Base-by-base conservation (phyloP, 2,329 filamentous ascomycete species). In the Fusarium sp. region DNA sequence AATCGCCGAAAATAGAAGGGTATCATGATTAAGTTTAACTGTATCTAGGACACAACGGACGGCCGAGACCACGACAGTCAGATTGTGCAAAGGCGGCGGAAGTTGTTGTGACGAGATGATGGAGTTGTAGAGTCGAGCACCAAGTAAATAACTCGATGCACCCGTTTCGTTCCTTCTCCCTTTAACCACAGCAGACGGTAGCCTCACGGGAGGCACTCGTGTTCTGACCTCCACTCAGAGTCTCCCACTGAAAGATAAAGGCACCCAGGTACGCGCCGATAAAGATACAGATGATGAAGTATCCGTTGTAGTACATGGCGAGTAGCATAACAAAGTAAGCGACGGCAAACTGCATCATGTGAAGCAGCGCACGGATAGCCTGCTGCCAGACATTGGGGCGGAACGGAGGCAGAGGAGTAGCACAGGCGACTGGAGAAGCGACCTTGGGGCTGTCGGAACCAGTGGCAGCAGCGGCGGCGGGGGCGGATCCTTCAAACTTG, bases 201-300 rank as follows among this genome's bases (percentile, higher is more conserved):
- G 82, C 78, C 68, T 85, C 83, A 11, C 79, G 78, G 16, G 81
- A 73, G 7, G 82, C 83, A 40, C 80, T 83, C 4, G 82, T 84
- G 33, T 80, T 75, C 6, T 74, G 68, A 16, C 74, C 70, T 5
- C 52, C 70, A 9, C 78, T 71, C 18, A 90, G 77, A 0, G 81
- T 84, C 80, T 93, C 92, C 92, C 93, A 95, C 33, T 91, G 89
- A 80, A 94, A 96, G 68, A 94, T 79, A 73, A 95, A 94, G 14
- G 89, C 87, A 18, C 94, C 94, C 6, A 95, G 66, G 73, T 90
- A 94, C 1, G 92, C 90, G 2, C 94, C 94, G 65, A 96, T 88
- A 71, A 96, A 90, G 80, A 97, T 94, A 75, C 91, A 94, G 68
- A 96, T 92, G 81, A 97, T 94, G 72, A 97, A 88, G 82, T 94